Conservation (phyloP, 495 filamentous ascomycete genomes). For the Lasiosphaeris hirsuta region DNA sequence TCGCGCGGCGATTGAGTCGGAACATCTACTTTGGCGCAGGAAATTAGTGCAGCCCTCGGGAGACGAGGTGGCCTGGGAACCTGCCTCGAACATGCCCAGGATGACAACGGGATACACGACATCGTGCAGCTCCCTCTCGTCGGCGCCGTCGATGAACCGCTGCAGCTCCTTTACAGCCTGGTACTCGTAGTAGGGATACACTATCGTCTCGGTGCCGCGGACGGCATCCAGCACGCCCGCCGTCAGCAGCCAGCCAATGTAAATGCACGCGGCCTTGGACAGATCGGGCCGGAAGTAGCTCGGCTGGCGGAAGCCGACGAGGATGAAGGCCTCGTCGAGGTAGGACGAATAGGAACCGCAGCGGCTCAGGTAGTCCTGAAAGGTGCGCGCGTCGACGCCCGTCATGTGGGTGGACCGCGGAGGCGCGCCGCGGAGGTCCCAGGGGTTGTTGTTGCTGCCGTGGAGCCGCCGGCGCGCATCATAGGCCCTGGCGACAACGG, state of each 20-base stretch:
- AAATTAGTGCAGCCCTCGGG: no score
- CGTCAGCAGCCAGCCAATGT: conserved; percentile 14
- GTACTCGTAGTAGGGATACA: conserved; percentile 13
- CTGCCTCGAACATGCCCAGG: conserved; percentile 11
- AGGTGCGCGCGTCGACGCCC: conserved; percentile 7
- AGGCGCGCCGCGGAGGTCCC: conserved; percentile 9
- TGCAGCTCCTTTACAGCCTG: conserved; percentile 8
- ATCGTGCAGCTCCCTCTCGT: conserved; percentile 6
- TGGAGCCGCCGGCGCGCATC: background rate
- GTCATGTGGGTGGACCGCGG: conserved; percentile 11
- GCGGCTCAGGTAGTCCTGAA: conserved; percentile 9
- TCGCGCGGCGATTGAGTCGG: background rate
- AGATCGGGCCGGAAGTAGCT: conserved; percentile 12
- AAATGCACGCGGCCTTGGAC: conserved; percentile 14
- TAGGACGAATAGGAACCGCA: conserved; percentile 9
- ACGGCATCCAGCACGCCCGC: conserved; percentile 6
- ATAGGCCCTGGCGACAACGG: background rate
- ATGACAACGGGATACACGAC: conserved; percentile 14
- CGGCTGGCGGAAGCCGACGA: conserved; percentile 10
- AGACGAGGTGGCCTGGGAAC: no score
- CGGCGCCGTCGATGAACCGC: conserved; percentile 5
- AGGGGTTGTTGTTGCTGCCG: background rate
- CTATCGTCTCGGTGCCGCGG: background rate
- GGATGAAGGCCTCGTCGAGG: conserved; percentile 8
- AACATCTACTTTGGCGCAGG: no score